These are phyloP conservation scores for Cercospora canescens DNA, from an alignment of 2,329 filamentous ascomycete species.

Conservation along the genomic window DNA sequence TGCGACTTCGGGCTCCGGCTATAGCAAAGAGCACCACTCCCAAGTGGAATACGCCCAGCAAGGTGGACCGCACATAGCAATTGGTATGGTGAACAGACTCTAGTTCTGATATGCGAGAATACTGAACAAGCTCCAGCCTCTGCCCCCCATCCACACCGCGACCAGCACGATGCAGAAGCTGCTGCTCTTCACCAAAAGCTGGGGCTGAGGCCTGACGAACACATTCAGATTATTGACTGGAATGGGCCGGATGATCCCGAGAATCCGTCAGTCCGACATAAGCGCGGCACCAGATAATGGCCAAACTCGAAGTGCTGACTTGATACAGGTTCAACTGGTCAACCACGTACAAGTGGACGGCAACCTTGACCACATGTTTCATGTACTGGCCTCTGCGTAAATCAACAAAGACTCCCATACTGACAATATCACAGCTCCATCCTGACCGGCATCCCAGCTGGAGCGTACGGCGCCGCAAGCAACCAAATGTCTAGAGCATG, in stretches of 20 bases:
- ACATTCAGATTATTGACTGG: slow-evolving; percentile 21
- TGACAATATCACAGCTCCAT: slow-evolving; percentile 28
- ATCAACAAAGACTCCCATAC: not conserved
- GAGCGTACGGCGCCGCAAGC: slow-evolving; percentile 32
- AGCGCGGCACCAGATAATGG: not conserved
- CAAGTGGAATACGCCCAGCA: not conserved
- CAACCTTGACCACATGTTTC: slow-evolving; percentile 34
- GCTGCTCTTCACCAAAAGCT: not conserved
- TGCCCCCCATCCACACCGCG: not conserved
- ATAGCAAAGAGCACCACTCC: slow-evolving; percentile 6
- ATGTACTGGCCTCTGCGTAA: slow-evolving; percentile 5
- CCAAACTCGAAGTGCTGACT: not conserved
- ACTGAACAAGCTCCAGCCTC: not conserved
- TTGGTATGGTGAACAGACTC: not conserved
- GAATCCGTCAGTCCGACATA: slow-evolving; percentile 14
- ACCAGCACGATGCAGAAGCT: slow-evolving; percentile 2
- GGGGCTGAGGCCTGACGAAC: slow-evolving; percentile 2
- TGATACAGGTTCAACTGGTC: slow-evolving; percentile 31
- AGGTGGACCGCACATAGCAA: slow-evolving; percentile 6
- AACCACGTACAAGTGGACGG: slow-evolving; percentile 29
- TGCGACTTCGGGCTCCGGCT: slow-evolving; percentile 4
- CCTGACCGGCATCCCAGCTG: slow-evolving; percentile 31
- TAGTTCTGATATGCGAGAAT: too few relatives aligned
- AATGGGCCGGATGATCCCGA: slow-evolving; percentile 26
- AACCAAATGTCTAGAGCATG: slow-evolving; percentile 27